phyloP scores from a whole-genome alignment of 2,329 filamentous ascomycete genomes.

The Cladophialophora chaetospira region DNA sequence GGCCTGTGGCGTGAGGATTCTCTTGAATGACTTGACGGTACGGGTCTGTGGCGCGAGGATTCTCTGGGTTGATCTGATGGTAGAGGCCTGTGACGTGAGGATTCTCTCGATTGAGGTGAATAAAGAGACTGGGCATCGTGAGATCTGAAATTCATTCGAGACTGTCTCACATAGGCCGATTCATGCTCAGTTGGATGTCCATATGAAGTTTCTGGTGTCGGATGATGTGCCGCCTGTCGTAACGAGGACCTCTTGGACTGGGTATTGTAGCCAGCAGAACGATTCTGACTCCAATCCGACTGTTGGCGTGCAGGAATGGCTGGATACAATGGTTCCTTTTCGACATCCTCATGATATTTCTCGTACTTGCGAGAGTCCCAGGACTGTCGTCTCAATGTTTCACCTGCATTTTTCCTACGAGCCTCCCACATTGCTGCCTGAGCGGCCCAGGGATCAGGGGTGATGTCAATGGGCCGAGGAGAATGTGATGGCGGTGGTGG shows the following conservation, averaged over 20 bases:
- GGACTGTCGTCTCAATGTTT: slow-evolving; percentile 13
- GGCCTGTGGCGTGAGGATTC: too few relatives aligned
- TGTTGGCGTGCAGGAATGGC: slow-evolving; percentile 20
- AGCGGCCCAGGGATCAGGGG: slow-evolving; percentile 24
- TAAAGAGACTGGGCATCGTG: slow-evolving; percentile 2
- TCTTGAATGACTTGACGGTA: too few relatives aligned
- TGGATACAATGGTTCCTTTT: slow-evolving; percentile 24
- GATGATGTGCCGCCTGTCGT: neutral
- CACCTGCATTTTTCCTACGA: slow-evolving; percentile 20
- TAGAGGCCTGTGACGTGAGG: slow-evolving; percentile 1
- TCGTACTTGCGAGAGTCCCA: slow-evolving; percentile 3
- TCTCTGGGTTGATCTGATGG: too few relatives aligned
- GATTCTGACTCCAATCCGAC: neutral
- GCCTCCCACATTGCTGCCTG: slow-evolving; percentile 29
- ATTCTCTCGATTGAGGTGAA: neutral
- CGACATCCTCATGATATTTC: slow-evolving; percentile 3
- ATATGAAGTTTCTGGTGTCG: neutral
- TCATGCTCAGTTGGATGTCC: neutral
- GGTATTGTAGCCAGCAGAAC: neutral
- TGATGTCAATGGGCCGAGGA: slow-evolving; percentile 30
- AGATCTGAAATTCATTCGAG: neutral
- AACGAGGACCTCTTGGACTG: neutral
- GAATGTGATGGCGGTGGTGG: slow-evolving; percentile 33
- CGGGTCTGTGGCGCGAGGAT: too few relatives aligned
- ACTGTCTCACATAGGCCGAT: slow-evolving; percentile 7